Base-by-base conservation (phyloP, 495 filamentous ascomycete species). In the Halenospora varia region DNA sequence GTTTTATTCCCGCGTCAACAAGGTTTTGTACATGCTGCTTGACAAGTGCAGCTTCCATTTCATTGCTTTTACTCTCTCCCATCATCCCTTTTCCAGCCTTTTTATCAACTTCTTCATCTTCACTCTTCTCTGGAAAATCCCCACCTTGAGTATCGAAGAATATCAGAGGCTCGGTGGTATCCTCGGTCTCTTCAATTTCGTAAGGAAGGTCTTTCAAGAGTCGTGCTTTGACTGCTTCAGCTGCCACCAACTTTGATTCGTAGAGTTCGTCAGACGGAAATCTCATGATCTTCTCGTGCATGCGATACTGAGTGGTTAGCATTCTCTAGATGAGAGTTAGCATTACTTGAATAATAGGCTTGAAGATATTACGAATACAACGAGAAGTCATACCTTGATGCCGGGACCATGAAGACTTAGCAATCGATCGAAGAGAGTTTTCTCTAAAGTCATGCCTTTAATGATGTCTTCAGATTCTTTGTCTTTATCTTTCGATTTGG, bases 81-180 rank as follows among this genome's bases (percentile, higher is more conserved):
- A 88, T 74, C 8, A 89, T 70, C 52, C 66, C 71, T 61, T 70
- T 74, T 22, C 66, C 72, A 45, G 70, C 70, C 48, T 75, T 84
- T 56, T 79, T 80, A 2, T 74, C 71, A 10, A 73, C 66, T 1
- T 78, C 76, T 3, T 79, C 73, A 35, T 69, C 66, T 51, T 73
- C 69, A 40, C 61, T 70, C 65, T 73, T 76, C 64, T 91, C 88
- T 2, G 85, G 84, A 64, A 91, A 97, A 64, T 95, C 89, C 2
- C 90, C 92, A 24, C 94, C 93, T 72, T 97, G 95, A 0, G 94
- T 99, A 63, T 99, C 94, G 71, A 87, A 93, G 74, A 97, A 97
- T 4, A 97, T 82, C 1, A 99, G 70, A 1, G 94, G 90, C 66
- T 93, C 90, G 18, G 70, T 78, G 0, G 94, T 97, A 63, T 97